Evolutionary conservation across 495 filamentous ascomycete species (phyloP).

Genomic region (Elasticomyces elasticus): DNA sequence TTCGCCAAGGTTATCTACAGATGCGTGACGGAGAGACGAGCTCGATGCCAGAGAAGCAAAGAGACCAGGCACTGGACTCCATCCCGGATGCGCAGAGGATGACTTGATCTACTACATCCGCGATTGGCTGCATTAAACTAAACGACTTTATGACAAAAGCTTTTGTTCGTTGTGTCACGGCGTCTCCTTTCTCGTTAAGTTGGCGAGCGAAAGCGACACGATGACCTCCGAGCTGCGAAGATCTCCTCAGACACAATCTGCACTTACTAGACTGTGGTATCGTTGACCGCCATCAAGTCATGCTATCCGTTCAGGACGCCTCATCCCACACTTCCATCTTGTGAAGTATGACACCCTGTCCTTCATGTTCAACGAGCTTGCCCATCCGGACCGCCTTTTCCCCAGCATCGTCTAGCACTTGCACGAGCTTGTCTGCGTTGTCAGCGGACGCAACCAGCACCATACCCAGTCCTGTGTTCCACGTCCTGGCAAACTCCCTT

Average conservation of each 20-base stretch:
- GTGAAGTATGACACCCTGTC: slow-evolving; percentile 57
- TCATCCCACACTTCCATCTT: slow-evolving; percentile 59
- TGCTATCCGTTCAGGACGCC: not conserved
- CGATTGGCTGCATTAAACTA: too few relatives aligned
- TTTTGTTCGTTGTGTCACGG: too few relatives aligned
- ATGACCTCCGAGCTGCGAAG: too few relatives aligned
- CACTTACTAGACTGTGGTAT: too few relatives aligned
- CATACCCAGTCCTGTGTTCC: slow-evolving; percentile 92
- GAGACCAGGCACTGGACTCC: slow-evolving; percentile 15
- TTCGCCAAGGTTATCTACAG: slow-evolving; percentile 65
- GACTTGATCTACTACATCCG: not conserved
- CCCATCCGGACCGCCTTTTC: slow-evolving; percentile 75
- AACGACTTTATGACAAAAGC: too few relatives aligned
- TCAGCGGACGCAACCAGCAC: slow-evolving; percentile 62
- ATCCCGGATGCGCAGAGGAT: slow-evolving; percentile 10
- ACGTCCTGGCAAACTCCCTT: slow-evolving; percentile 74
- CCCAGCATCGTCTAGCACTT: slow-evolving; percentile 49
- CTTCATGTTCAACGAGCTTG: slow-evolving; percentile 45
- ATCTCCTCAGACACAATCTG: too few relatives aligned
- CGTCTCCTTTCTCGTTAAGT: too few relatives aligned
- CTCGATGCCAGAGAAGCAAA: not conserved
- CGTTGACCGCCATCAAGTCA: too few relatives aligned
- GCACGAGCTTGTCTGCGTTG: slow-evolving; percentile 43
- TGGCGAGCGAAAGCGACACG: too few relatives aligned
- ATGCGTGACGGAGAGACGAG: slow-evolving; percentile 10